A percentile compares a stretch with the other conserved stretches of the same genome.
Evolutionary conservation across 176 grass and related monocot species (phyloP).

Genomic region (Oryza meyeriana): DNA sequence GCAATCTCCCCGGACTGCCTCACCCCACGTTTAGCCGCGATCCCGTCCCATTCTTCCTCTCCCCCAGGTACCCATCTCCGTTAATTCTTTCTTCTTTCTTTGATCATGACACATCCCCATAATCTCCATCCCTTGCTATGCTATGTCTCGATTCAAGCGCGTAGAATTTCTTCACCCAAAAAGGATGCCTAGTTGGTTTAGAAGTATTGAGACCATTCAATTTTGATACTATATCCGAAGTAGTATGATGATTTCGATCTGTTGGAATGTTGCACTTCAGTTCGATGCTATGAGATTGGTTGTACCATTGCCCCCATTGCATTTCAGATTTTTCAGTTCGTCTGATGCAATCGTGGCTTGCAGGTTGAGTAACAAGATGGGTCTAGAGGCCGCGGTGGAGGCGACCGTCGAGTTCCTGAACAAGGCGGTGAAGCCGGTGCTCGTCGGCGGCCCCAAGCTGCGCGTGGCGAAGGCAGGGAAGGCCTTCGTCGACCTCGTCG

Average conservation of each 20-base stretch:
- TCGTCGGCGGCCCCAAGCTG: slow-evolving; percentile 68
- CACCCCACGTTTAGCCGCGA: slow-evolving; percentile 80
- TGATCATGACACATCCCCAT: not conserved
- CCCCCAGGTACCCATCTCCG: slow-evolving; percentile 40
- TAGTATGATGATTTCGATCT: not conserved
- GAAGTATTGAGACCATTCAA: not conserved
- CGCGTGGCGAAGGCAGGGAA: slow-evolving; percentile 63
- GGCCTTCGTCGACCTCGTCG: slow-evolving; percentile 57
- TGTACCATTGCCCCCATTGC: slow-evolving; percentile 9
- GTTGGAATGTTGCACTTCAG: slow-evolving; percentile 5
- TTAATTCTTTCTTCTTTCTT: not conserved
- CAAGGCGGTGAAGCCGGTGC: slow-evolving; percentile 81
- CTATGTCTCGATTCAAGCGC: not conserved
- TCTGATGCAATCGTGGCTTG: not conserved
- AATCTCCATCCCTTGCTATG: not conserved
- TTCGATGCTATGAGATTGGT: not conserved
- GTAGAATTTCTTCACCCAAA: not conserved
- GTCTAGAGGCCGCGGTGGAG: slow-evolving; percentile 67
- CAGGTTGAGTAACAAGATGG: slow-evolving; percentile 76
- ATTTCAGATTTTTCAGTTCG: not conserved
- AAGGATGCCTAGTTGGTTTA: not conserved
- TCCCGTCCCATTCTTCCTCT: slow-evolving; percentile 69
- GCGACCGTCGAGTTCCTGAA: slow-evolving; percentile 63
- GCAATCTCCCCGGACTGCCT: slow-evolving; percentile 69
- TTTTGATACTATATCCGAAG: no score